Conservation (phyloP, 2,329 filamentous ascomycete genomes). For the Alternaria gaisen region DNA sequence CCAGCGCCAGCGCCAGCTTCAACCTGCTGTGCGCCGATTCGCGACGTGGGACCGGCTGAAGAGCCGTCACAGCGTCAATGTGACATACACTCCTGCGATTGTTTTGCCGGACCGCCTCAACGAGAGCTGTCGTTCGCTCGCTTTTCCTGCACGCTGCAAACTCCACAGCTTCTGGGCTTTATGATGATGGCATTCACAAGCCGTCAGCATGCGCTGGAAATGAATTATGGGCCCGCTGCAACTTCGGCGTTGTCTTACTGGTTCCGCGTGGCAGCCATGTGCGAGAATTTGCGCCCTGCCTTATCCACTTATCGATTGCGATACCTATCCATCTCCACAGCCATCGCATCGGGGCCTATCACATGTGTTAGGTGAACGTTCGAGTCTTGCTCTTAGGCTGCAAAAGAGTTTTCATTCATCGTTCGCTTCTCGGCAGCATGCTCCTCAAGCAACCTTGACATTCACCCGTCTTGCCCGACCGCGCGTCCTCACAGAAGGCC, state of each 20-base stretch:
- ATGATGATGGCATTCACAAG: conserved; percentile 29
- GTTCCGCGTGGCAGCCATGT: conserved; percentile 36
- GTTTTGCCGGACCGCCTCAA: conserved; percentile 21
- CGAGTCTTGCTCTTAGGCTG: conserved; percentile 18
- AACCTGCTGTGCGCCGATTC: conserved; percentile 32
- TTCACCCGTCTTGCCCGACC: conserved; percentile 15
- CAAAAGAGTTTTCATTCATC: conserved; percentile 36
- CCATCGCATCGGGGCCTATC: conserved; percentile 27
- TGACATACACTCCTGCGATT: conserved; percentile 23
- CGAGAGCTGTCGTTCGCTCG: conserved; percentile 28
- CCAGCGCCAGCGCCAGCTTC: conserved; percentile 30
- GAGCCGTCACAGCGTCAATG: conserved; percentile 31
- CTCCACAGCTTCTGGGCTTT: conserved; percentile 33
- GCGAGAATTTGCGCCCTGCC: conserved; percentile 34
- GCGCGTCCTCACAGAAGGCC: conserved; percentile 23
- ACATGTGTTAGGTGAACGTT: conserved; percentile 14
- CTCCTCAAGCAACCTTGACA: conserved; percentile 14
- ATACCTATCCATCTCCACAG: conserved; percentile 42
- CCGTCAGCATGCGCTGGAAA: conserved; percentile 41
- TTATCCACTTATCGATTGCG: conserved; percentile 50
- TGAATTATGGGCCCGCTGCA: conserved; percentile 44
- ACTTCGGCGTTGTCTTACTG: conserved; percentile 29
- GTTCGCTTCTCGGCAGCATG: conserved; percentile 20
- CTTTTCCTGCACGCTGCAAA: conserved; percentile 23
- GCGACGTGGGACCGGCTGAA: conserved; percentile 28